Evolutionary conservation across 2,329 filamentous ascomycete species (phyloP), one percentile per base, ranked within the genome.

Genomic region (Remersonia thermophila): DNA sequence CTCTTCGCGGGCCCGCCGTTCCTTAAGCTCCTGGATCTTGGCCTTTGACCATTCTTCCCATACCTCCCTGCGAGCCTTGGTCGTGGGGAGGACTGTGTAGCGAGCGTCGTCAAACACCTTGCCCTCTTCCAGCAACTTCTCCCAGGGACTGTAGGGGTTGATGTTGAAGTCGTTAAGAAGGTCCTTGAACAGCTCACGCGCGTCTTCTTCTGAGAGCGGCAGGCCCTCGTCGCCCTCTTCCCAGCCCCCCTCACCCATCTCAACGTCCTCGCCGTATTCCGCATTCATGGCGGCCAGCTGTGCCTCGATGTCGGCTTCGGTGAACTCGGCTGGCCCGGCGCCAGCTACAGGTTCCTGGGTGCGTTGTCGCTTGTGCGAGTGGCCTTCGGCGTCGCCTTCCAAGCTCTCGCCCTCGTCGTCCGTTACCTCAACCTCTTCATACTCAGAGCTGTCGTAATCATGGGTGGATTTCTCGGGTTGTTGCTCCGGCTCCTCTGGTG

Each of bases 291-390:
- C 79, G 36, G 83, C 83, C 10, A 98, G 67, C 53, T 98, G 91
- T 53, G 80, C 87, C 26, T 84, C 87, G 49, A 98, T 93, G 52
- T 98, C 91, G 36, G 87, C 89, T 56, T 96, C 91, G 38, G 82
- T 83, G 51, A 94, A 93, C 50, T 95, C 89, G 7, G 91, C 61
- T 0, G 72, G 67, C 1, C 56, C 60, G 7, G 60, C 59, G 8
- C 47, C n/a, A n/a, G n/a, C n/a, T n/a, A n/a, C 40, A 11, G 44
- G 49, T 8, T 66, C 61, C 33, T 63, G 61, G 11, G 60, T 65
- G 41, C 58, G 62, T 42, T 65, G 69, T 29, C 66, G 63, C 43
- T 72, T 73, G 26, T 63, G 51, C 41, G 61, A 50, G 50, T 62
- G 51, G 45, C 68, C 51, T 55, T 67, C 52, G 54, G 62, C 38